Base-by-base conservation (phyloP, 2,329 filamentous ascomycete genomes). In the Exophiala sideris region DNA sequence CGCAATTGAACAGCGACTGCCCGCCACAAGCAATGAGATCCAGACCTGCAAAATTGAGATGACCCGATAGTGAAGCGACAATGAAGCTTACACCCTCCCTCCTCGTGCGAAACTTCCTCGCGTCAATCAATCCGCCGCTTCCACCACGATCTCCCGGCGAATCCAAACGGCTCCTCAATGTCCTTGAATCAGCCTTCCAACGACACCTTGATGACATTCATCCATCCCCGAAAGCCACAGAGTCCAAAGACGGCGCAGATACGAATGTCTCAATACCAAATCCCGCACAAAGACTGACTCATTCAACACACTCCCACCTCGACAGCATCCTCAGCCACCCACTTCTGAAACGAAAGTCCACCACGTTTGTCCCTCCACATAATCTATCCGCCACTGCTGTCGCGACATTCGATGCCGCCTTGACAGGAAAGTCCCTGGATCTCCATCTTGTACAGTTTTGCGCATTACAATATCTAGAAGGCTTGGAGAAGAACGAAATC, bases 141-240 rank as follows among this genome's bases (percentile, higher is more conserved):
- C 71, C 83, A 20, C 61, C 61, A 3, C 72, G 84, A 12, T 81
- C 76, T 21, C 73, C 76, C 3, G 76, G 76, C 53, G 81, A 87
- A 63, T 83, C 79, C 12, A 73, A 81, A 57, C 78, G 82, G 62
- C 73, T 87, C 6, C 76, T 87, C 38, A 76, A 73, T 49, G 73
- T 83, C 16, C 76, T 87, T 59, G 85, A 82, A 18, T 77, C 75
- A 38, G 86, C 83, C 10, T 87, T 87, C 67, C 77, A 82, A 60
- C 73, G 77, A 46, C 82, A 86, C 54, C 76, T 87, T 39, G 83
- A 87, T 63, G 75, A 72, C 49, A 77, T 80, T 54, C 79, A 85
- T 68, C 79, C 77, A 14, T 64, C 67, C 32, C 59, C 63, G n/a
- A 56, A 58, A 38, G 51, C 53, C 11, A 33, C 61, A 46, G 56